Percentiles rank a stretch among this genome's conserved stretches.
Conservation (phyloP, 768 basidiomycete species). For the Termitomyces sp. region DNA sequence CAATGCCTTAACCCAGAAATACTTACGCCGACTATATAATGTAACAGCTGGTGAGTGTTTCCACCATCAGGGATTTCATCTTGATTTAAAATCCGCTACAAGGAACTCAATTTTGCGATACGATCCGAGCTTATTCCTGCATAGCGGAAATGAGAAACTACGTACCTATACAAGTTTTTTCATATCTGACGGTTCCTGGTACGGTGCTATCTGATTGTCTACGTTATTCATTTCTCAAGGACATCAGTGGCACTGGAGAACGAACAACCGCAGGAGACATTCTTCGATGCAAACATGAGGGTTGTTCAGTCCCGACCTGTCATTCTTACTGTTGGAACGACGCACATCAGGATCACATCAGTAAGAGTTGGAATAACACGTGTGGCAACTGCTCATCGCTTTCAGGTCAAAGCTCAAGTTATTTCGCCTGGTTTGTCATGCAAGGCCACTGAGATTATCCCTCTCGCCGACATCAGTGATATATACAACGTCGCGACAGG, state of each 20-base stretch:
- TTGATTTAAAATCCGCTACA: background rate
- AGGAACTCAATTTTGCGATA: slow-evolving; percentile 52
- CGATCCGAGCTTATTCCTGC: slow-evolving; percentile 61
- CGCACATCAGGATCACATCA: slow-evolving; percentile 76
- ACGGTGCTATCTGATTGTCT: slow-evolving; percentile 18
- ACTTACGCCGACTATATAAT: slow-evolving; percentile 75
- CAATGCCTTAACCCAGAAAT: slow-evolving; percentile 67
- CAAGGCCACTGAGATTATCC: slow-evolving; percentile 80
- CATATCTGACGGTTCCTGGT: slow-evolving; percentile 56
- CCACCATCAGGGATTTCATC: background rate
- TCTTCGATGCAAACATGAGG: slow-evolving; percentile 66
- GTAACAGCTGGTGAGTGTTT: slow-evolving; percentile 46
- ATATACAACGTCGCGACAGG: slow-evolving; percentile 80
- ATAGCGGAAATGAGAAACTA: slow-evolving; percentile 56
- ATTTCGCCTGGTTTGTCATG: slow-evolving; percentile 69
- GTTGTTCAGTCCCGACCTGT: slow-evolving; percentile 71
- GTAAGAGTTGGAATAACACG: slow-evolving; percentile 37
- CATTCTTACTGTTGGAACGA: slow-evolving; percentile 57
- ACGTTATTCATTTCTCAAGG: slow-evolving; percentile 1
- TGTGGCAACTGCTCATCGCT: slow-evolving; percentile 1
- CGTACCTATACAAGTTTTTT: slow-evolving; percentile 46
- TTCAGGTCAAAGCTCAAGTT: slow-evolving; percentile 64
- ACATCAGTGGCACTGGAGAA: slow-evolving; percentile 57
- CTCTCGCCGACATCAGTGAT: slow-evolving; percentile 80
- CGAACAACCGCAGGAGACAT: slow-evolving; percentile 46